Percentiles rank a stretch among this genome's conserved stretches.
phyloP scores from a whole-genome alignment of 176 grass and related monocot genomes.

The Zizania latifolia region DNA sequence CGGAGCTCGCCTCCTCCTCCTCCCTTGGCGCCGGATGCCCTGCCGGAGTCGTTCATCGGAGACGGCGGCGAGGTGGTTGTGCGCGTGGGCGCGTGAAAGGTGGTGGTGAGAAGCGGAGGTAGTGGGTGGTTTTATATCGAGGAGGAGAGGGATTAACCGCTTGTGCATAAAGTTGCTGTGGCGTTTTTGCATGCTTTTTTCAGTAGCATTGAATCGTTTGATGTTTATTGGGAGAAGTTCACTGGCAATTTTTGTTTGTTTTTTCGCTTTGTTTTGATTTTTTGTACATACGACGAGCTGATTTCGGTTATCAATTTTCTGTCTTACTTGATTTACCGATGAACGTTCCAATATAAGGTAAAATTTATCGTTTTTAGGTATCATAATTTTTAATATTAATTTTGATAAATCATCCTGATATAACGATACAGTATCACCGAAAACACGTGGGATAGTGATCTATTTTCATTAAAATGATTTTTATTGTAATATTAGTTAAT shows the following conservation, averaged over 20 bases:
- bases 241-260: background rate
- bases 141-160: background rate
- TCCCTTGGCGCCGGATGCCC: background rate
- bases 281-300: background rate
- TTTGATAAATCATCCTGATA: no score
- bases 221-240: background rate
- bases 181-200: background rate
- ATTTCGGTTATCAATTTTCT: background rate
- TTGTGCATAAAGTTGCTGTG: background rate
- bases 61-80: background rate
- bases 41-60: conserved; percentile 20
- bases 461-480: no score
- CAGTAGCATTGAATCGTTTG: background rate
- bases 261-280: background rate
- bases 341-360: background rate
- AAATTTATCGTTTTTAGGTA: no score
- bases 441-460: no score
- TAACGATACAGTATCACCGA: no score
- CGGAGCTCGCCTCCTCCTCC: background rate
- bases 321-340: background rate
- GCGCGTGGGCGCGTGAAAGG: conserved; percentile 6
- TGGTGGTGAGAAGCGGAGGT: background rate
- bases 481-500: no score
- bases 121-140: conserved; percentile 36
- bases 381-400: no score